Percentiles rank a stretch among this genome's conserved stretches.
These are phyloP conservation scores for Brassica rapa DNA, from an alignment of 345 rosid genomes.

Conservation along the genomic window DNA sequence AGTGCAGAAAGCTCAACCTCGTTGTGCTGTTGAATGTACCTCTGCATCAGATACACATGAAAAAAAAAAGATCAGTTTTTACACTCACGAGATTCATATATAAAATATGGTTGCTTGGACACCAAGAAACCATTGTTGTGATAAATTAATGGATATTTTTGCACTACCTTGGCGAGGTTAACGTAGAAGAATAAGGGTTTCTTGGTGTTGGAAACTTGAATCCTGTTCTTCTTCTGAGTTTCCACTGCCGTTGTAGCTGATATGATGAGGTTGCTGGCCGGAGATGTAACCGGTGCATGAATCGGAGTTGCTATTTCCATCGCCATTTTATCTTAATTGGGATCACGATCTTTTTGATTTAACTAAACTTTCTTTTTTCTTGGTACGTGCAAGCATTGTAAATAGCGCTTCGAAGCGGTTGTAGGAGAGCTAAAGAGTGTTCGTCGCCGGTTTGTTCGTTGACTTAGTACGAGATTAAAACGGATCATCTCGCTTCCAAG, in stretches of 20 bases:
- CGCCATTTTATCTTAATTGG: neutral
- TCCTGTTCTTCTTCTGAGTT: slow-evolving; percentile 47
- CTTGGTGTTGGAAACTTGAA: slow-evolving; percentile 62
- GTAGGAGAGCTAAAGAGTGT: slow-evolving; percentile 27
- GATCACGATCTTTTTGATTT: neutral
- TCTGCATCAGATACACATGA: slow-evolving; percentile 44
- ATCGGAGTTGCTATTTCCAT: slow-evolving; percentile 28
- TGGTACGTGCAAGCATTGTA: neutral
- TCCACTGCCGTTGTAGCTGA: neutral
- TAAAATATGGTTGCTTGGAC: neutral
- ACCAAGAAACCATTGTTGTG: neutral
- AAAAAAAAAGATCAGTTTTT: neutral
- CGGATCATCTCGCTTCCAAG: neutral
- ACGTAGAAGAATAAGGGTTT: slow-evolving; percentile 45
- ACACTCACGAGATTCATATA: neutral
- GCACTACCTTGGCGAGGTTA: slow-evolving; percentile 42
- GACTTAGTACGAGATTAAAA: slow-evolving; percentile 7
- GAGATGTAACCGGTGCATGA: slow-evolving; percentile 9
- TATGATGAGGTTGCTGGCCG: neutral
- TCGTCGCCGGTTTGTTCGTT: neutral
- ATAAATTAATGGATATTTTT: neutral
- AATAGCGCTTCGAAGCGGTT: neutral
- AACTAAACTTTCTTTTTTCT: neutral
- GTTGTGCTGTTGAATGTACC: slow-evolving; percentile 73
- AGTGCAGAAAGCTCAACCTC: slow-evolving; percentile 87